Conservation (phyloP, 495 filamentous ascomycete genomes). For the Tuber aestivum region DNA sequence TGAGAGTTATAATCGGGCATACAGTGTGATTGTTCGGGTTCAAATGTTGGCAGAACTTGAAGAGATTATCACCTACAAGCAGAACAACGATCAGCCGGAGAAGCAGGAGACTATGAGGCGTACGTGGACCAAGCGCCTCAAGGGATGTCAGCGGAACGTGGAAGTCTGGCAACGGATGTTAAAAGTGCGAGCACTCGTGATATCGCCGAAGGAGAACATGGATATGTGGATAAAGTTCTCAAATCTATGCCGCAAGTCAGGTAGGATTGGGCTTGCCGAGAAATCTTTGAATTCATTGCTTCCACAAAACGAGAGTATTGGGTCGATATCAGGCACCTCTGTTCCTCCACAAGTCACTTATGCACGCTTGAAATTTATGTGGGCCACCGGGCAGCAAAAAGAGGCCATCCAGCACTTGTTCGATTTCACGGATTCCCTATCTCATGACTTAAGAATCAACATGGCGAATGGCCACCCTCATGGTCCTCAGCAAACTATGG, state of each 20-base stretch:
- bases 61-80: slow-evolving; percentile 96
- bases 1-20: slow-evolving; percentile 94
- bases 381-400: slow-evolving; percentile 67
- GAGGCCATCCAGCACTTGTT: slow-evolving; percentile 71
- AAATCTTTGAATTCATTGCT: slow-evolving; percentile 77
- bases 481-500: slow-evolving; percentile 46
- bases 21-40: slow-evolving; percentile 89
- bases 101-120: slow-evolving; percentile 84
- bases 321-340: slow-evolving; percentile 50
- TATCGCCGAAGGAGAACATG: slow-evolving; percentile 83
- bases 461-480: slow-evolving; percentile 51
- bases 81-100: slow-evolving; percentile 65
- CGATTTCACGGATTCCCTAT: slow-evolving; percentile 71
- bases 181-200: slow-evolving; percentile 86
- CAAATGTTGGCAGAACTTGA: slow-evolving; percentile 99
- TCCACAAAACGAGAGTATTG: slow-evolving; percentile 56
- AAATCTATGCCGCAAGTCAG: slow-evolving; percentile 92
- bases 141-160: slow-evolving; percentile 92
- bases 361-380: slow-evolving; percentile 88
- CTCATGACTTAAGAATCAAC: slow-evolving; percentile 58
- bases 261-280: slow-evolving; percentile 90
- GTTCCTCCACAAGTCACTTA: slow-evolving; percentile 77
- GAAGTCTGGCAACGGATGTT: slow-evolving; percentile 99
- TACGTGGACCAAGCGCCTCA: slow-evolving; percentile 92
- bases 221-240: slow-evolving; percentile 99